These are phyloP conservation scores for Physcia stellaris DNA, from an alignment of 495 filamentous ascomycete genomes.

Conservation along the genomic window DNA sequence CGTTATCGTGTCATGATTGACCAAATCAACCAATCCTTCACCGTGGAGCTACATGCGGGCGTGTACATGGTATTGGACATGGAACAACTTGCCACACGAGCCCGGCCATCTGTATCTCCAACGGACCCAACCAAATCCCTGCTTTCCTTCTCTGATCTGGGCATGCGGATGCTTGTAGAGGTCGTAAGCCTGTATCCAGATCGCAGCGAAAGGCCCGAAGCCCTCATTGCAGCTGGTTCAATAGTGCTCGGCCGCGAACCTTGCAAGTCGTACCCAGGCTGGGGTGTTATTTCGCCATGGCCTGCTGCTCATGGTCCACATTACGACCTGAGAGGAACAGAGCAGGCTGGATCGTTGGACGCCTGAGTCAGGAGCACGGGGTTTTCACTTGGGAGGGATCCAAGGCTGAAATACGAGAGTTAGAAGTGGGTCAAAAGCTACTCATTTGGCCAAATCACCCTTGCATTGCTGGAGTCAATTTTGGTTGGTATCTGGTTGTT, in stretches of 20 bases:
- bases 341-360: constrained; percentile 48
- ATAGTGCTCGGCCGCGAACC: constrained; percentile 68
- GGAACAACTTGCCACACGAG: constrained; percentile 69
- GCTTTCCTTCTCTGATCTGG: constrained; percentile 47
- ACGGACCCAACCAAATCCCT: constrained; percentile 15
- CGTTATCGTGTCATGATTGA: constrained; percentile 1
- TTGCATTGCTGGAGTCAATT: constrained; percentile 61
- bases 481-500: constrained; percentile 64
- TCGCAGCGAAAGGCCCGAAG: constrained; percentile 44
- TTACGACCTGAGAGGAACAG: too few relatives aligned
- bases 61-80: constrained; percentile 65
- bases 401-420: too few relatives aligned
- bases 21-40: constrained; percentile 11
- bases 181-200: constrained; percentile 61
- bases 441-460: constrained; percentile 76
- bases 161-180: constrained; percentile 56
- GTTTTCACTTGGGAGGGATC: constrained; percentile 34
- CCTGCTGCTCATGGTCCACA: constrained; percentile 1
- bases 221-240: constrained; percentile 54
- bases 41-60: constrained; percentile 57
- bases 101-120: constrained; percentile 26
- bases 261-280: constrained; percentile 53
- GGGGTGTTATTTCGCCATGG: constrained; percentile 60
- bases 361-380: constrained; percentile 55
- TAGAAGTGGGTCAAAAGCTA: constrained; percentile 34